Conservation (phyloP, 306 rosid genomes). For the Acmispon strigosus region DNA sequence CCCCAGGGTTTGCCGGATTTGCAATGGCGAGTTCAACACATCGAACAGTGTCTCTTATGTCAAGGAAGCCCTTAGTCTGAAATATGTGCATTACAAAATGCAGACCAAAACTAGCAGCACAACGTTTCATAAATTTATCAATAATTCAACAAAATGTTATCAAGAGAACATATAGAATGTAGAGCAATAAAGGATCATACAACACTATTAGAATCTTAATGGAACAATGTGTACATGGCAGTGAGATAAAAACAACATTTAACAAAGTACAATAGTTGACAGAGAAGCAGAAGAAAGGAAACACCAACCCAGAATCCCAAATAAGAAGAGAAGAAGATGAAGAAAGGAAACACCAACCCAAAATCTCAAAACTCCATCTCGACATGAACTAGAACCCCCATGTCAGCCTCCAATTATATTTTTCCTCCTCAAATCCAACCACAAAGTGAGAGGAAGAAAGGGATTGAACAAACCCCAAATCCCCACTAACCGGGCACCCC, state of each 20-base stretch:
- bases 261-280: neutral
- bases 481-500: too few relatives aligned
- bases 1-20: conserved; percentile 80
- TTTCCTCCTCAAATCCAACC: too few relatives aligned
- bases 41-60: conserved; percentile 94
- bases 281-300: too few relatives aligned
- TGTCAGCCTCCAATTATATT: too few relatives aligned
- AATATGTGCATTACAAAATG: conserved; percentile 17
- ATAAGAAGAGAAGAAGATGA: too few relatives aligned
- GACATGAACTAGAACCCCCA: too few relatives aligned
- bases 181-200: neutral
- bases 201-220: neutral
- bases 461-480: too few relatives aligned
- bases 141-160: neutral
- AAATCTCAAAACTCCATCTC: too few relatives aligned
- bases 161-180: neutral
- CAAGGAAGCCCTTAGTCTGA: conserved; percentile 94
- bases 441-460: too few relatives aligned
- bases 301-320: too few relatives aligned
- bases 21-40: conserved; percentile 94
- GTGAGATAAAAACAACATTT: neutral
- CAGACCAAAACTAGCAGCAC: neutral
- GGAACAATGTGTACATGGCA: neutral
- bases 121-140: neutral
- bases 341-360: too few relatives aligned